Evolutionary conservation across 78 protist species (phyloP).

Genomic region (Acrasis kona): DNA sequence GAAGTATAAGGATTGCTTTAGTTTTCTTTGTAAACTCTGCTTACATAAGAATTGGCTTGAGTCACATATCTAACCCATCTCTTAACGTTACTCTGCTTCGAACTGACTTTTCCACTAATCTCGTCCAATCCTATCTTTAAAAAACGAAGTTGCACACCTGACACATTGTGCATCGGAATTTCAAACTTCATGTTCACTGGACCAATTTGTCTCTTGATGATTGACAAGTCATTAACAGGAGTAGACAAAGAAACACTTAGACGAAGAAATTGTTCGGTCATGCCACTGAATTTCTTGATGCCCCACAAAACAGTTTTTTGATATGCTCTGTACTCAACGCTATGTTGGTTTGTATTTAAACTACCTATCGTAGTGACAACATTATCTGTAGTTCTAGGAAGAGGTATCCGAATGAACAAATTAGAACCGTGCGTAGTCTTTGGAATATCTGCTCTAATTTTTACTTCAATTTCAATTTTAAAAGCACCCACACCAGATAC

Average conservation of each 20-base stretch:
- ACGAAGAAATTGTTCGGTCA: background rate
- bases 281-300: slow-evolving; percentile 20
- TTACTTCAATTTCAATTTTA: slow-evolving; percentile 17
- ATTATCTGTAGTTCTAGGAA: slow-evolving; percentile 24
- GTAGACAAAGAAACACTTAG: background rate
- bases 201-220: slow-evolving; percentile 54
- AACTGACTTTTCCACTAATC: background rate
- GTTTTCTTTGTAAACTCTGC: background rate
- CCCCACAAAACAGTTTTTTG: slow-evolving; percentile 5
- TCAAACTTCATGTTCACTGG: slow-evolving; percentile 64
- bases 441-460: slow-evolving; percentile 12
- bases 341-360: background rate
- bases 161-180: slow-evolving; percentile 37
- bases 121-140: background rate
- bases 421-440: background rate
- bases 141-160: background rate
- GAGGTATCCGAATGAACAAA: slow-evolving; percentile 2
- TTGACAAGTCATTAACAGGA: too few species aligned
- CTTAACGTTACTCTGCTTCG: background rate
- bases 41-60: background rate
- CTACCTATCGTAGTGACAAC: background rate
- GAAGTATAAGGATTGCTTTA: background rate
- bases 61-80: background rate
- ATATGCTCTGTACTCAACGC: slow-evolving; percentile 4
- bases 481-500: background rate